These are phyloP conservation scores for Microcyclospora tardicrescens DNA, from an alignment of 2,329 filamentous ascomycete genomes.

Conservation along the genomic window DNA sequence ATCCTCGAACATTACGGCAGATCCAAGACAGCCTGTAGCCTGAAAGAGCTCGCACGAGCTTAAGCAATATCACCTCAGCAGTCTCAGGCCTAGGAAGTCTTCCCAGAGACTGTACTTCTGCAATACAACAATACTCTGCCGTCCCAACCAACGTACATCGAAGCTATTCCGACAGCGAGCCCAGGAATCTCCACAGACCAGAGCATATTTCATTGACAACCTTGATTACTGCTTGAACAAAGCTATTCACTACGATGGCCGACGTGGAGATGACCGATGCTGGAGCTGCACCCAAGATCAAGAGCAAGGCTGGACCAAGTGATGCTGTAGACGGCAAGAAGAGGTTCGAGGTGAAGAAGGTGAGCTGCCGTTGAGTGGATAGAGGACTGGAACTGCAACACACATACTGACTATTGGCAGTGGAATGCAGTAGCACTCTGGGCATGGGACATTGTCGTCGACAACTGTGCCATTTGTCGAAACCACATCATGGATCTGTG, in stretches of 20 bases:
- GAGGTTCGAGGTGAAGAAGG: slow-evolving; percentile 98
- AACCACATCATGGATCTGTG: slow-evolving; percentile 99
- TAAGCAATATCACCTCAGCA: too few relatives aligned
- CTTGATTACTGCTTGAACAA: slow-evolving; percentile 14
- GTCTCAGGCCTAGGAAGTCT: too few relatives aligned
- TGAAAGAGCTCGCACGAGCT: too few relatives aligned
- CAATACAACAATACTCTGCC: too few relatives aligned
- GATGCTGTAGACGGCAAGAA: slow-evolving; percentile 59
- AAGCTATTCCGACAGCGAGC: too few relatives aligned
- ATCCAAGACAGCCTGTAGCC: too few relatives aligned
- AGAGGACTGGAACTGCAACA: slow-evolving; percentile 3
- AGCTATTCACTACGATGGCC: slow-evolving; percentile 48
- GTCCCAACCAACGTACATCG: too few relatives aligned
- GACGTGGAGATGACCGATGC: slow-evolving; percentile 96
- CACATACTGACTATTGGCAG: slow-evolving; percentile 34
- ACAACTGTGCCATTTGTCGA: slow-evolving; percentile 98
- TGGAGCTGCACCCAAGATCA: slow-evolving; percentile 39
- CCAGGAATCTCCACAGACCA: too few relatives aligned
- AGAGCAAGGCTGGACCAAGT: slow-evolving; percentile 42
- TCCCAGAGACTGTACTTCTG: too few relatives aligned
- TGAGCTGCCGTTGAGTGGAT: slow-evolving; percentile 27
- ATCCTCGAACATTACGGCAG: too few relatives aligned
- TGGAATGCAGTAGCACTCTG: slow-evolving; percentile 98
- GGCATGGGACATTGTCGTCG: slow-evolving; percentile 99
- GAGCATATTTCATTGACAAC: slow-evolving; percentile 6